Evolutionary conservation across 257 asterid species (phyloP).

Genomic region (Fraxinus americana): DNA sequence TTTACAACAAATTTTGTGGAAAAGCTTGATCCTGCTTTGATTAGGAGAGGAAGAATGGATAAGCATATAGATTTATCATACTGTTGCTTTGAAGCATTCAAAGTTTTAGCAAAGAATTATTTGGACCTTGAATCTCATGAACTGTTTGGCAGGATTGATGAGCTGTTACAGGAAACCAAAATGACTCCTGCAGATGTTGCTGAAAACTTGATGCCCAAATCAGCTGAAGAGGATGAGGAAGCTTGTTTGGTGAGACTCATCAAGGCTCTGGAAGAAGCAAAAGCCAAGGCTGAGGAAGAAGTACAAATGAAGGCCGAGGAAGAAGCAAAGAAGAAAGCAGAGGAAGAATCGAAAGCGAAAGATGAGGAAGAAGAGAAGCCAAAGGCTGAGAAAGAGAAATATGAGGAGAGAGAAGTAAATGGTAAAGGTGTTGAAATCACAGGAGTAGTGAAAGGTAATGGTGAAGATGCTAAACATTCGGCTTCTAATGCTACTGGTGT

Average conservation of each 20-base stretch:
- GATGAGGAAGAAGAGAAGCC: slow-evolving; percentile 1
- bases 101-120: slow-evolving; percentile 20
- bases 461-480: background rate
- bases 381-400: background rate
- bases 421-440: background rate
- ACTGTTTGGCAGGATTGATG: slow-evolving; percentile 21
- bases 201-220: slow-evolving; percentile 35
- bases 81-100: slow-evolving; percentile 31
- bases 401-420: background rate
- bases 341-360: background rate
- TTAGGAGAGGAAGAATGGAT: slow-evolving; percentile 39
- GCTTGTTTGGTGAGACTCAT: slow-evolving; percentile 22
- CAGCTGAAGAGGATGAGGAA: slow-evolving; percentile 13
- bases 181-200: slow-evolving; percentile 5
- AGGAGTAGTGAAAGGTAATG: background rate
- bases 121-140: slow-evolving; percentile 7
- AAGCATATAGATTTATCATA: slow-evolving; percentile 40
- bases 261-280: slow-evolving; percentile 20
- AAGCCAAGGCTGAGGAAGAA: background rate
- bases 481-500: background rate
- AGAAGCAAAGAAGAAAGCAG: slow-evolving; percentile 17
- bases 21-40: slow-evolving; percentile 37
- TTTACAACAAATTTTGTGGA: slow-evolving; percentile 33
- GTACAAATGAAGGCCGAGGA: background rate
- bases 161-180: background rate